Conservation (phyloP, 768 basidiomycete species). For the Podaxis sp. region DNA sequence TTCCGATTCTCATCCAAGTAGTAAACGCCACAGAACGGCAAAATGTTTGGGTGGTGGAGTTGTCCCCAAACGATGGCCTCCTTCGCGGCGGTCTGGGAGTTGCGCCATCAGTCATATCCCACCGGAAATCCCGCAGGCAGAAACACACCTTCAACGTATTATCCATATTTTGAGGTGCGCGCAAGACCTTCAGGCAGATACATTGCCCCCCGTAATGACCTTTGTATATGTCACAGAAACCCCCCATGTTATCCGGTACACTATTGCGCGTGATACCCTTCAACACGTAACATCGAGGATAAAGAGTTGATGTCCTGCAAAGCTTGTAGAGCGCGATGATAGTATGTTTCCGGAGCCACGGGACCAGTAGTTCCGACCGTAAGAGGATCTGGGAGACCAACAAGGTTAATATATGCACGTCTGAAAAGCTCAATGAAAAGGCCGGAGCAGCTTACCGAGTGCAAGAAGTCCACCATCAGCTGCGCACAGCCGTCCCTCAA, state of each 20-base stretch:
- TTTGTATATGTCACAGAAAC: background rate
- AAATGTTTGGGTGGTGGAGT: background rate
- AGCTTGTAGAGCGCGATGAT: background rate
- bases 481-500: too few relatives aligned
- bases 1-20: background rate
- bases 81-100: background rate
- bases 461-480: too few relatives aligned
- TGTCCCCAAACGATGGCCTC: constrained; percentile 8
- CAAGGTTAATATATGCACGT: too few relatives aligned
- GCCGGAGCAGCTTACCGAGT: too few relatives aligned
- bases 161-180: background rate
- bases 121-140: background rate
- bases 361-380: too few relatives aligned
- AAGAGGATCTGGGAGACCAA: too few relatives aligned
- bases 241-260: background rate
- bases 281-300: constrained; percentile 2
- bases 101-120: too few relatives aligned
- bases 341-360: background rate
- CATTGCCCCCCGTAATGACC: background rate
- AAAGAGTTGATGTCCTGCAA: background rate
- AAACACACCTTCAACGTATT: background rate
- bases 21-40: constrained; percentile 9
- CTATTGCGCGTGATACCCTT: background rate
- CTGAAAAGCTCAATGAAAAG: too few relatives aligned
- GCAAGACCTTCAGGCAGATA: background rate